These are phyloP conservation scores for Chrysosporium keratinophilum DNA, from an alignment of 2,329 filamentous ascomycete species.

Conservation along the genomic window DNA sequence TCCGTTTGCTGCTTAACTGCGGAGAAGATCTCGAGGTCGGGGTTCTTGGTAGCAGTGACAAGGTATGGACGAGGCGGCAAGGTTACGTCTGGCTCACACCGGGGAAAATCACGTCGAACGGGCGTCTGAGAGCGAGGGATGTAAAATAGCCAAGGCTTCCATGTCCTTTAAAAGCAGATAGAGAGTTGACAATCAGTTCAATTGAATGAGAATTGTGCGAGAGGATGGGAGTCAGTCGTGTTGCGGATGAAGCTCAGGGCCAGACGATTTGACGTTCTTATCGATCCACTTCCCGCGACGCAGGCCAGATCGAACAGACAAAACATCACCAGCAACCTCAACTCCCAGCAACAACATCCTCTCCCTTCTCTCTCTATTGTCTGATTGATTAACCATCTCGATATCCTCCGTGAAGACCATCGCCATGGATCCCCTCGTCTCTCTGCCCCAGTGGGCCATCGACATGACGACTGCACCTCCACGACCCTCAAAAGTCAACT, in stretches of 20 bases:
- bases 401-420: not conserved
- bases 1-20: conserved; percentile 6
- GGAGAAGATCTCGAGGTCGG: not conserved
- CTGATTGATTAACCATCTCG: too few relatives aligned
- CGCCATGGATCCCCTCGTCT: conserved; percentile 18
- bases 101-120: not conserved
- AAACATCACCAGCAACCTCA: too few relatives aligned
- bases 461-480: conserved; percentile 60
- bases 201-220: not conserved
- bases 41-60: conserved; percentile 4
- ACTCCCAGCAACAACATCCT: too few relatives aligned
- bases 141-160: not conserved
- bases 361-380: too few relatives aligned
- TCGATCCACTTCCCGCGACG: not conserved
- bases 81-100: conserved; percentile 1
- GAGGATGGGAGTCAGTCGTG: not conserved
- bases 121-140: not conserved
- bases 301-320: too few relatives aligned
- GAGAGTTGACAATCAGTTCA: not conserved
- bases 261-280: too few relatives aligned
- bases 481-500: conserved; percentile 55
- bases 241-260: not conserved
- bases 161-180: not conserved
- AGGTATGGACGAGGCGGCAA: conserved; percentile 4
- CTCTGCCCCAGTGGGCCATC: conserved; percentile 61